Evolutionary conservation across 1,139 yeast species (phyloP).

Genomic region (Kurtzmaniella quercitrusa): DNA sequence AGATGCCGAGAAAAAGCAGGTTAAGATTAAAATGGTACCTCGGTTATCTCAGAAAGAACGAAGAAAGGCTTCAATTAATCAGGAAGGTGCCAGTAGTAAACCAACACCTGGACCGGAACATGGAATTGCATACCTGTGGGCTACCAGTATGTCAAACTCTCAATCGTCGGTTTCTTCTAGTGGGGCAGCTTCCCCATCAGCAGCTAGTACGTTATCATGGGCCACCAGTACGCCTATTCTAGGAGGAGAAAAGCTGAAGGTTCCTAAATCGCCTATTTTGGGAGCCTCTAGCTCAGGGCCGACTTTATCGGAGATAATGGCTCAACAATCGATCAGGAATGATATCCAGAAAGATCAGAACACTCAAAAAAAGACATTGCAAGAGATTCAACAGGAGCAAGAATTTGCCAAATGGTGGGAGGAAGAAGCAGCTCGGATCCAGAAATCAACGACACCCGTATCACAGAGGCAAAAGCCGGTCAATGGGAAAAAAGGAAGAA

Average conservation of each 20-base stretch:
- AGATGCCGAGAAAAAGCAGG: conserved; percentile 12
- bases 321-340: conserved; percentile 44
- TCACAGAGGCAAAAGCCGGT: background rate
- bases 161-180: background rate
- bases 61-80: conserved; percentile 19
- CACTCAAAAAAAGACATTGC: conserved; percentile 40
- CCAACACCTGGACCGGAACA: conserved; percentile 3
- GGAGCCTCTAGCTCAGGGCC: conserved; percentile 10
- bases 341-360: conserved; percentile 31
- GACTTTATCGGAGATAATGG: conserved; percentile 35
- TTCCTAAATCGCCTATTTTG: background rate
- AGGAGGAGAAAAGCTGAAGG: conserved; percentile 5
- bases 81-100: conserved; percentile 1
- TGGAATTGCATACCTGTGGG: conserved; percentile 3
- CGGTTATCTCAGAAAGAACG: conserved; percentile 52
- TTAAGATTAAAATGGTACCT: conserved; percentile 30
- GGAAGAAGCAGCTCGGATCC: conserved; percentile 60
- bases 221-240: conserved; percentile 3
- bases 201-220: conserved; percentile 3
- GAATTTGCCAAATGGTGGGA: conserved; percentile 84
- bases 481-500: conserved; percentile 4
- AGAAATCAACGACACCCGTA: conserved; percentile 17
- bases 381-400: conserved; percentile 74
- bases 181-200: background rate
- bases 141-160: background rate